phyloP scores from a whole-genome alignment of 2,329 filamentous ascomycete species.

The Aspergillus pseudoglaucus region DNA sequence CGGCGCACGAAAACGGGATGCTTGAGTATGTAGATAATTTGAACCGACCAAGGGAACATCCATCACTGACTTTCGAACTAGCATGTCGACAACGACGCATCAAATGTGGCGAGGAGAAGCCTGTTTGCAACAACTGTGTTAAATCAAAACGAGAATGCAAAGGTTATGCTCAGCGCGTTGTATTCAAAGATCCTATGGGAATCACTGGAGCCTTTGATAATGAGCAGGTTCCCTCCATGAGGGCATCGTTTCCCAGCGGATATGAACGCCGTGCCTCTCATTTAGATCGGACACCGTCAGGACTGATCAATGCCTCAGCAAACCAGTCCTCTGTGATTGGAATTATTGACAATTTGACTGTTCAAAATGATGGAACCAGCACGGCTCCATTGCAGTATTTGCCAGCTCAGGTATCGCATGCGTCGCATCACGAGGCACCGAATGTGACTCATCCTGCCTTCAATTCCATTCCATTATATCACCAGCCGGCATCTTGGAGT shows the following conservation, averaged over 20 bases:
- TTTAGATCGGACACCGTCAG: slow-evolving; percentile 19
- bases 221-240: slow-evolving; percentile 15
- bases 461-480: too few species aligned
- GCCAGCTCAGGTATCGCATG: background rate
- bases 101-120: slow-evolving; percentile 83
- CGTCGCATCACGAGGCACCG: background rate
- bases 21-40: slow-evolving; percentile 58
- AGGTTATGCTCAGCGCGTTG: slow-evolving; percentile 36
- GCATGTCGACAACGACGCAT: slow-evolving; percentile 91
- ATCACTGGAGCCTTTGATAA: slow-evolving; percentile 21
- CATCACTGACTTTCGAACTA: slow-evolving; percentile 29
- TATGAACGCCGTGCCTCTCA: slow-evolving; percentile 16
- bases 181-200: slow-evolving; percentile 37
- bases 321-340: background rate
- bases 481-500: too few species aligned
- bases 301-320: slow-evolving; percentile 1
- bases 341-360: background rate
- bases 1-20: slow-evolving; percentile 90
- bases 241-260: slow-evolving; percentile 12
- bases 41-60: background rate
- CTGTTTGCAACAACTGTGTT: slow-evolving; percentile 41
- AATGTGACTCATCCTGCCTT: background rate
- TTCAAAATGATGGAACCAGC: background rate
- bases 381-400: background rate
- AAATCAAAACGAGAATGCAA: slow-evolving; percentile 43